A percentile compares a stretch with the other conserved stretches of the same genome.
These are phyloP conservation scores for Bipolaris zeicola DNA, from an alignment of 2,329 filamentous ascomycete species.

Conservation along the genomic window DNA sequence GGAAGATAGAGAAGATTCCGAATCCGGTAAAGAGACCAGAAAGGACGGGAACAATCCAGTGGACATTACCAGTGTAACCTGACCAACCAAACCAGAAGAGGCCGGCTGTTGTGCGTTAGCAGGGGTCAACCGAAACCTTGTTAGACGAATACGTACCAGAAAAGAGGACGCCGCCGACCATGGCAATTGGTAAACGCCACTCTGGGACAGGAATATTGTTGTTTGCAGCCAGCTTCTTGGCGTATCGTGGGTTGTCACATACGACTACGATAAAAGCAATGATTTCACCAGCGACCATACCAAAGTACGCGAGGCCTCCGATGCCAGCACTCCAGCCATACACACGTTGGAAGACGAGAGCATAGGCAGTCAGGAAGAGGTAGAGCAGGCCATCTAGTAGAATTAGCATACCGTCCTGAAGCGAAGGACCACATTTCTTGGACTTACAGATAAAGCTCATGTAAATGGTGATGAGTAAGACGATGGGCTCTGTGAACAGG, in stretches of 20 bases:
- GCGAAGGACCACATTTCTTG: neutral
- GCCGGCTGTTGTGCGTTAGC: constrained; percentile 20
- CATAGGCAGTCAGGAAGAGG: constrained; percentile 80
- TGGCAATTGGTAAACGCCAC: constrained; percentile 62
- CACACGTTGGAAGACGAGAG: constrained; percentile 74
- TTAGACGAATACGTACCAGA: constrained; percentile 11
- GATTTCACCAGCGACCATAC: constrained; percentile 77
- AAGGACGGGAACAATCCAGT: constrained; percentile 49
- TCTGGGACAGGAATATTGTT: constrained; percentile 61
- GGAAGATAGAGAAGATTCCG: constrained; percentile 63
- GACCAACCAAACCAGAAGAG: constrained; percentile 51
- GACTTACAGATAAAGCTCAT: constrained; percentile 49
- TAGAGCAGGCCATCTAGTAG: constrained; percentile 75
- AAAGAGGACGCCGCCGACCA: constrained; percentile 58
- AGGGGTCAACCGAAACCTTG: neutral
- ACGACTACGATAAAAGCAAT: constrained; percentile 70
- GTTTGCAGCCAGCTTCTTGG: constrained; percentile 52
- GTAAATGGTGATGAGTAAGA: constrained; percentile 55
- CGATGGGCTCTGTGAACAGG: constrained; percentile 57
- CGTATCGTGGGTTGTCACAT: constrained; percentile 68
- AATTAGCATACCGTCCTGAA: constrained; percentile 4
- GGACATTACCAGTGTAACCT: constrained; percentile 51
- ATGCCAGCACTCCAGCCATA: constrained; percentile 73
- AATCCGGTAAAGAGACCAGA: constrained; percentile 62
- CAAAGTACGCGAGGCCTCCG: constrained; percentile 81